Conservation (phyloP, 345 rosid species). For the Aquilaria sinensis region DNA sequence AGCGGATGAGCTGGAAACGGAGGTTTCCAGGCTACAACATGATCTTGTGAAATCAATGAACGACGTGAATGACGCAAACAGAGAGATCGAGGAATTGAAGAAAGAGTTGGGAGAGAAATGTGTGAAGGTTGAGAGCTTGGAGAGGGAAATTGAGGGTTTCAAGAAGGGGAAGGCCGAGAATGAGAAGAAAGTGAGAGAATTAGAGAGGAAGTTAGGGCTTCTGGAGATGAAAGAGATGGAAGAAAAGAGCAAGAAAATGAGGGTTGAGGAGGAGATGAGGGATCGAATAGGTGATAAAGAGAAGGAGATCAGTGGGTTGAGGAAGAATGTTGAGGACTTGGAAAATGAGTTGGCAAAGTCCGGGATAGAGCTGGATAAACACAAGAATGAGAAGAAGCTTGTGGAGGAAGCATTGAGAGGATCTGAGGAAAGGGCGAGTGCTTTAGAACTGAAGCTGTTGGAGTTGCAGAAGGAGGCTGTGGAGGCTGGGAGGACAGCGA, state of each 20-base stretch:
- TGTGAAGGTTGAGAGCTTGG: slow-evolving; percentile 28
- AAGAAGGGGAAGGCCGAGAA: slow-evolving; percentile 51
- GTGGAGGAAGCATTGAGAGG: slow-evolving; percentile 27
- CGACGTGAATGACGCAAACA: slow-evolving; percentile 40
- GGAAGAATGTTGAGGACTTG: slow-evolving; percentile 36
- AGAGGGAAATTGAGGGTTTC: slow-evolving; percentile 43
- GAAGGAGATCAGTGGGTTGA: slow-evolving; percentile 29
- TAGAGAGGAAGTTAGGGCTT: slow-evolving; percentile 64
- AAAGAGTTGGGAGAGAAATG: slow-evolving; percentile 34
- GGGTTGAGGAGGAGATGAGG: slow-evolving; percentile 55
- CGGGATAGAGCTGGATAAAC: slow-evolving; percentile 27
- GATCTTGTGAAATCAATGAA: slow-evolving; percentile 46
- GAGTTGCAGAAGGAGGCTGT: slow-evolving; percentile 37
- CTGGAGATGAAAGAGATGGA: slow-evolving; percentile 51
- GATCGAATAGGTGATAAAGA: slow-evolving; percentile 48
- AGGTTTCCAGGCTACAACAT: slow-evolving; percentile 55
- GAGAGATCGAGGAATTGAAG: slow-evolving; percentile 39
- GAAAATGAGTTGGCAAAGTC: slow-evolving; percentile 30
- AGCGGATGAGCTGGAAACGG: slow-evolving; percentile 62
- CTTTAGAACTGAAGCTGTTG: slow-evolving; percentile 26
- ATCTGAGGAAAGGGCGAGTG: slow-evolving; percentile 25
- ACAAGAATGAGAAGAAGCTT: slow-evolving; percentile 29
- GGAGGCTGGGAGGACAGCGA: slow-evolving; percentile 29
- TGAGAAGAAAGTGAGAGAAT: slow-evolving; percentile 55
- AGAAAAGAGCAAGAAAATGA: slow-evolving; percentile 57